These are phyloP conservation scores for Neofusicoccum ribis DNA, from an alignment of 2,329 filamentous ascomycete species.

Conservation along the genomic window DNA sequence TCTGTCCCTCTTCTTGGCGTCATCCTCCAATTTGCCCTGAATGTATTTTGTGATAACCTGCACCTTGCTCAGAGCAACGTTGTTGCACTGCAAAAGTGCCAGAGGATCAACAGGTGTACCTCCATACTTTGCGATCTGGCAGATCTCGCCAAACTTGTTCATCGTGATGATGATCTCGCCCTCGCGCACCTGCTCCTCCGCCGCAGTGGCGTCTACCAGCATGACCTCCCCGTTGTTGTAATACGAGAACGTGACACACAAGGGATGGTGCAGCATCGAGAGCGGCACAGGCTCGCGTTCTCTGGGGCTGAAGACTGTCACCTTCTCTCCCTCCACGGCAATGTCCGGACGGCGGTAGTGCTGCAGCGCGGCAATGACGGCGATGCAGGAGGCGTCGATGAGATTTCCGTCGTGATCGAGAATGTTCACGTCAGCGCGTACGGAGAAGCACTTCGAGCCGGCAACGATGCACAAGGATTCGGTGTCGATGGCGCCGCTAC, in stretches of 20 bases:
- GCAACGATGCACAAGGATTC: slow-evolving; percentile 94
- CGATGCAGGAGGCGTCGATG: slow-evolving; percentile 81
- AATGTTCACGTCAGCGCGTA: slow-evolving; percentile 89
- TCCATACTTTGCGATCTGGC: slow-evolving; percentile 87
- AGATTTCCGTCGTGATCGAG: slow-evolving; percentile 89
- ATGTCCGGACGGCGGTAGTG: slow-evolving; percentile 93
- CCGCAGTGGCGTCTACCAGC: slow-evolving; percentile 68
- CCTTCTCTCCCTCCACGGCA: slow-evolving; percentile 76
- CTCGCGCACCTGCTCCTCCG: slow-evolving; percentile 75
- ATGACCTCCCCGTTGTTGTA: slow-evolving; percentile 73
- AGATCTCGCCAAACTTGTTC: slow-evolving; percentile 87
- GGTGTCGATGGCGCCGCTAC: slow-evolving; percentile 88
- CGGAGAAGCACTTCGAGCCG: slow-evolving; percentile 85
- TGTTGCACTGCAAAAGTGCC: slow-evolving; percentile 73
- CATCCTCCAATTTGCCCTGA: slow-evolving; percentile 71
- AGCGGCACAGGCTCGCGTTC: slow-evolving; percentile 90
- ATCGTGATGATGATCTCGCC: slow-evolving; percentile 79
- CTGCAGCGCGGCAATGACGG: slow-evolving; percentile 81
- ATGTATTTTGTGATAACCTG: slow-evolving; percentile 77
- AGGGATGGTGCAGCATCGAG: slow-evolving; percentile 86
- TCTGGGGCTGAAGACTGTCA: slow-evolving; percentile 79
- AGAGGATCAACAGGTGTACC: slow-evolving; percentile 80
- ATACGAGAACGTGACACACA: slow-evolving; percentile 87
- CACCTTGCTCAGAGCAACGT: slow-evolving; percentile 72
- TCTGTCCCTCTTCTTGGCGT: slow-evolving; percentile 74